phyloP scores from a whole-genome alignment of 2,329 filamentous ascomycete species.

The Dactylellina parvicollis region DNA sequence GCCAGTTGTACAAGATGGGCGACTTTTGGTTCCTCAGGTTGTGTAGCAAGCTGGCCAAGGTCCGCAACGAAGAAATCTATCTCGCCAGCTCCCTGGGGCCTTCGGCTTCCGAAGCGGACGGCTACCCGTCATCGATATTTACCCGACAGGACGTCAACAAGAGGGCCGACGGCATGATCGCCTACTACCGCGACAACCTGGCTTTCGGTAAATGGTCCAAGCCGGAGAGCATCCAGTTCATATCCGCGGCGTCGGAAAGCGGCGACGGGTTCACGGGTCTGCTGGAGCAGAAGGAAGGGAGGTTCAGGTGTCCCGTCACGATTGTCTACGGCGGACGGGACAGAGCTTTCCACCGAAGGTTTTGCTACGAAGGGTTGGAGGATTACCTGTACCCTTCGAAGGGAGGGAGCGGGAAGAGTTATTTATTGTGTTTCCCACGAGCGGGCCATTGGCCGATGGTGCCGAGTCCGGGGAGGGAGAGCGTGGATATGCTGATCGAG shows the following conservation, averaged over 20 bases:
- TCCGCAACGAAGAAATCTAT: slow-evolving; percentile 33
- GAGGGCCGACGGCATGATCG: slow-evolving; percentile 35
- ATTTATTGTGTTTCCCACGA: slow-evolving; percentile 40
- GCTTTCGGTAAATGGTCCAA: slow-evolving; percentile 36
- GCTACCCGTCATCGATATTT: slow-evolving; percentile 34
- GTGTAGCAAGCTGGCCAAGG: slow-evolving; percentile 16
- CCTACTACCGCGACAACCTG: slow-evolving; percentile 49
- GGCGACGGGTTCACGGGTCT: slow-evolving; percentile 35
- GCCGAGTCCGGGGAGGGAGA: slow-evolving; percentile 43
- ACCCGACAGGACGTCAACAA: slow-evolving; percentile 32
- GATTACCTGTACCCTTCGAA: slow-evolving; percentile 36
- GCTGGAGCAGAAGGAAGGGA: slow-evolving; percentile 24
- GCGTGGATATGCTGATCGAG: slow-evolving; percentile 47
- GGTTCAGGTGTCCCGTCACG: slow-evolving; percentile 42
- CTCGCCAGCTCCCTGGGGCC: slow-evolving; percentile 38
- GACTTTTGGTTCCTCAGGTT: slow-evolving; percentile 49
- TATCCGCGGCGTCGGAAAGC: slow-evolving; percentile 23
- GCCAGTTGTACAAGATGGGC: slow-evolving; percentile 42
- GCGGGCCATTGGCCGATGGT: slow-evolving; percentile 46
- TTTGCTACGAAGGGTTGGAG: slow-evolving; percentile 50
- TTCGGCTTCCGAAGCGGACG: slow-evolving; percentile 26
- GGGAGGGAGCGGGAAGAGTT: slow-evolving; percentile 19
- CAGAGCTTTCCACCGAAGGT: slow-evolving; percentile 36
- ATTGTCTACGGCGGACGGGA: slow-evolving; percentile 36
- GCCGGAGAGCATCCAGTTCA: slow-evolving; percentile 33